These are phyloP conservation scores for Taxawa tesnikishii DNA, from an alignment of 2,329 filamentous ascomycete species.

Conservation along the genomic window DNA sequence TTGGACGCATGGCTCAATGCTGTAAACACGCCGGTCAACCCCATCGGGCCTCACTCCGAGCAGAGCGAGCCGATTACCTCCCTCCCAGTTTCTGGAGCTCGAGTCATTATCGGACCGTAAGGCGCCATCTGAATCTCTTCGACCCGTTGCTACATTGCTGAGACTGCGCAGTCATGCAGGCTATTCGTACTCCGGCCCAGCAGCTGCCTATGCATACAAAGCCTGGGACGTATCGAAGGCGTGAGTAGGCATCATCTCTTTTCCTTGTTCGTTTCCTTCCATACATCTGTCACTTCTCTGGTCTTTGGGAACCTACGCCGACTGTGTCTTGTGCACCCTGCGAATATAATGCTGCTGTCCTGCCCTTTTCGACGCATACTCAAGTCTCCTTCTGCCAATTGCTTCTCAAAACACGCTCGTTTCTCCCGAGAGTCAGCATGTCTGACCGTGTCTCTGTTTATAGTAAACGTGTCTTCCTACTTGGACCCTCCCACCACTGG, in stretches of 20 bases:
- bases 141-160: slow-evolving; percentile 16
- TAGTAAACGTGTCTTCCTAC: slow-evolving; percentile 77
- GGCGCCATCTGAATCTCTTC: slow-evolving; percentile 5
- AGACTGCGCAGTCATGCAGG: slow-evolving; percentile 64
- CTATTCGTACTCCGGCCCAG: slow-evolving; percentile 81
- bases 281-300: not conserved
- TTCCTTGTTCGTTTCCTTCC: not conserved
- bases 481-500: slow-evolving; percentile 86
- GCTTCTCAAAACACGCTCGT: too few relatives aligned
- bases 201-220: slow-evolving; percentile 92
- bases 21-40: slow-evolving; percentile 56
- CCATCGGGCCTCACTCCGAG: slow-evolving; percentile 36
- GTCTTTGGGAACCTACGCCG: not conserved
- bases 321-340: not conserved
- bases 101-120: slow-evolving; percentile 87
- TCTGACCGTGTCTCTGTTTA: slow-evolving; percentile 1
- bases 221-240: slow-evolving; percentile 67
- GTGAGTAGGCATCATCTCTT: slow-evolving; percentile 28
- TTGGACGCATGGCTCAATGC: slow-evolving; percentile 63
- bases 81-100: slow-evolving; percentile 61
- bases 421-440: too few relatives aligned
- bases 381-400: too few relatives aligned
- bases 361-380: too few relatives aligned
- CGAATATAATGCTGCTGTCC: too few relatives aligned
- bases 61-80: slow-evolving; percentile 20